phyloP scores from a whole-genome alignment of 1,139 yeast genomes.

The Zygosaccharomyces sapae region DNA sequence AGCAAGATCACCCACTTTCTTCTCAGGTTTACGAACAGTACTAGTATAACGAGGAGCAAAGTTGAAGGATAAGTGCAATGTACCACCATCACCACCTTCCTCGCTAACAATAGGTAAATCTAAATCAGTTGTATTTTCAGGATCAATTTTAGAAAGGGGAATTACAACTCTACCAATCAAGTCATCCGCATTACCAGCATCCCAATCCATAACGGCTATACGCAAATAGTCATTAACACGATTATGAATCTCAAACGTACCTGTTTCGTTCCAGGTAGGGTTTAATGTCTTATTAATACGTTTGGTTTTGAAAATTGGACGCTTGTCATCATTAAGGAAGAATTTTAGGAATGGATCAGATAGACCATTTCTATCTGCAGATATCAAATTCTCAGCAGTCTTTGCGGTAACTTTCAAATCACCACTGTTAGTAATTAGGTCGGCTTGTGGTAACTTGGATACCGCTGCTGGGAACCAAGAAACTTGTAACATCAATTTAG shows the following conservation, averaged over 20 bases:
- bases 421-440: slow-evolving; percentile 75
- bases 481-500: slow-evolving; percentile 54
- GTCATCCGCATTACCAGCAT: slow-evolving; percentile 84
- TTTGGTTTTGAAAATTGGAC: slow-evolving; percentile 61
- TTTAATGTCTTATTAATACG: slow-evolving; percentile 78
- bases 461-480: slow-evolving; percentile 76
- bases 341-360: slow-evolving; percentile 86
- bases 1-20: slow-evolving; percentile 39
- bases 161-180: slow-evolving; percentile 64
- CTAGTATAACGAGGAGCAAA: slow-evolving; percentile 68
- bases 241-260: slow-evolving; percentile 48
- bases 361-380: slow-evolving; percentile 86
- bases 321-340: slow-evolving; percentile 57
- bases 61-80: slow-evolving; percentile 51
- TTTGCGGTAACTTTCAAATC: slow-evolving; percentile 57
- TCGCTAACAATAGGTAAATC: slow-evolving; percentile 49
- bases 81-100: slow-evolving; percentile 60
- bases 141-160: slow-evolving; percentile 57
- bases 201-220: slow-evolving; percentile 79
- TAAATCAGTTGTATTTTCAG: slow-evolving; percentile 48
- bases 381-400: slow-evolving; percentile 64
- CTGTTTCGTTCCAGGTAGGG: slow-evolving; percentile 78
- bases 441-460: slow-evolving; percentile 64
- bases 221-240: slow-evolving; percentile 57
- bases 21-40: slow-evolving; percentile 35